Evolutionary conservation across 352 stramenopile genomes (phyloP).

Genomic region (Phytopythium vexans): DNA sequence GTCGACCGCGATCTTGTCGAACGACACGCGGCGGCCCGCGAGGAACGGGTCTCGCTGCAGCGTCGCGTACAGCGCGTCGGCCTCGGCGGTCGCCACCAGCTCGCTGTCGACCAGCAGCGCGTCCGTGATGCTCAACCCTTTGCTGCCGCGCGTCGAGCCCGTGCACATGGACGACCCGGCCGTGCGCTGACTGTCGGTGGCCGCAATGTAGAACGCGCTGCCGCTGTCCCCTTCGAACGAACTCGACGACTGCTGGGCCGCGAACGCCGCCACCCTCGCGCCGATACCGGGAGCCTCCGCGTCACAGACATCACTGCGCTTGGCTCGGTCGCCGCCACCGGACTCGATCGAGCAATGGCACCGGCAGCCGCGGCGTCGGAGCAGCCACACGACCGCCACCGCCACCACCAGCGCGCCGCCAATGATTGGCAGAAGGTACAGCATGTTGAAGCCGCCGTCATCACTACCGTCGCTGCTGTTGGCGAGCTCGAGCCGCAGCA

Average conservation of each 20-base stretch:
- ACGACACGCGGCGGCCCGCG: slow-evolving; percentile 20
- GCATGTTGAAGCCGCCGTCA: slow-evolving; percentile 19
- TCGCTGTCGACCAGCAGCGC: slow-evolving; percentile 9
- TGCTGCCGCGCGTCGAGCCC: slow-evolving; percentile 4
- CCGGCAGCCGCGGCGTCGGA: slow-evolving; percentile 2
- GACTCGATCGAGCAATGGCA: slow-evolving; percentile 7
- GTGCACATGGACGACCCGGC: slow-evolving; percentile 13
- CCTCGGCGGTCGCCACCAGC: slow-evolving; percentile 15
- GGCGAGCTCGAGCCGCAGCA: neutral
- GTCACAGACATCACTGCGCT: slow-evolving; percentile 7
- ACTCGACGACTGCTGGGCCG: slow-evolving; percentile 16
- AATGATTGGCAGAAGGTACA: slow-evolving; percentile 31
- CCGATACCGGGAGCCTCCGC: no score
- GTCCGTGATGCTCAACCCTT: slow-evolving; percentile 7
- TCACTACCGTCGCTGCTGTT: neutral
- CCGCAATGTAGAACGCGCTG: slow-evolving; percentile 15
- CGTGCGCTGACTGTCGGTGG: slow-evolving; percentile 22
- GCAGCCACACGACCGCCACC: slow-evolving; percentile 10
- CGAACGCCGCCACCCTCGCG: no score
- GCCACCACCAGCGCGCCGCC: slow-evolving; percentile 8
- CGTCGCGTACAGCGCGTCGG: slow-evolving; percentile 19
- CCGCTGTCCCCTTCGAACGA: slow-evolving; percentile 5
- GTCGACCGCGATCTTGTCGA: slow-evolving; percentile 42
- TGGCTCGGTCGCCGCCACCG: slow-evolving; percentile 2
- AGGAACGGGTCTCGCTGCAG: slow-evolving; percentile 25